Evolutionary conservation across 2,329 filamentous ascomycete species (phyloP).

Genomic region (Neopestalotiopsis clavispora): DNA sequence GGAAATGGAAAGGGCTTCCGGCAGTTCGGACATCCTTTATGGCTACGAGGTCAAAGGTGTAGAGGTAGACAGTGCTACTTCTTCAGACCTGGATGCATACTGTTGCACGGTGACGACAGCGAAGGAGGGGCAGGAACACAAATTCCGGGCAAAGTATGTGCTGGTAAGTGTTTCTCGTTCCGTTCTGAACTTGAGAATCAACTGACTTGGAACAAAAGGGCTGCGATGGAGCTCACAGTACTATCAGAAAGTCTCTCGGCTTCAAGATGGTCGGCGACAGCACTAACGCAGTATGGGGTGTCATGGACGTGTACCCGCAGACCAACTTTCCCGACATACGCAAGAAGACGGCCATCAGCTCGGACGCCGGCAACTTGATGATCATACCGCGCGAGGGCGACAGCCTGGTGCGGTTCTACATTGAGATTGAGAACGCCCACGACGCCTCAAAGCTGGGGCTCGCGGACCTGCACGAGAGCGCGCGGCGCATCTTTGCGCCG

Average conservation of each 20-base stretch:
- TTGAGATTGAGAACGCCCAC: slow-evolving; percentile 55
- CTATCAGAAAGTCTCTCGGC: slow-evolving; percentile 53
- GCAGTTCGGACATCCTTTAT: slow-evolving; percentile 55
- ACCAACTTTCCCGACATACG: slow-evolving; percentile 69
- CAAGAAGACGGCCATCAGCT: slow-evolving; percentile 59
- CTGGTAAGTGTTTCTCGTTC: slow-evolving; percentile 48
- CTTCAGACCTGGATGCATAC: slow-evolving; percentile 42
- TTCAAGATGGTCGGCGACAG: slow-evolving; percentile 58
- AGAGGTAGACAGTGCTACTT: slow-evolving; percentile 49
- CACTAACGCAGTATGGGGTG: slow-evolving; percentile 32
- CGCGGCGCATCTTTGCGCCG: slow-evolving; percentile 57
- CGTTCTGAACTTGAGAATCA: no score
- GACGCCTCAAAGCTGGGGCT: slow-evolving; percentile 56
- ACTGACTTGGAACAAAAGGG: slow-evolving; percentile 28
- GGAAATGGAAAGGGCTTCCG: slow-evolving; percentile 48
- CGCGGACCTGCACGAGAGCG: slow-evolving; percentile 56
- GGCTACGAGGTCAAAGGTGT: slow-evolving; percentile 55
- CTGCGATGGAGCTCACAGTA: slow-evolving; percentile 56
- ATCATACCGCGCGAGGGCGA: slow-evolving; percentile 67
- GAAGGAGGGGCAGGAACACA: slow-evolving; percentile 43
- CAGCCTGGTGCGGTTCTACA: slow-evolving; percentile 64
- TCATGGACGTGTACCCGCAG: slow-evolving; percentile 57
- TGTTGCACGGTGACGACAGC: slow-evolving; percentile 49
- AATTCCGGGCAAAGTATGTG: slow-evolving; percentile 54
- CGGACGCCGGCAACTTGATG: slow-evolving; percentile 58